Conservation (phyloP, 495 filamentous ascomycete genomes). For the Podospora pseudocomata region DNA sequence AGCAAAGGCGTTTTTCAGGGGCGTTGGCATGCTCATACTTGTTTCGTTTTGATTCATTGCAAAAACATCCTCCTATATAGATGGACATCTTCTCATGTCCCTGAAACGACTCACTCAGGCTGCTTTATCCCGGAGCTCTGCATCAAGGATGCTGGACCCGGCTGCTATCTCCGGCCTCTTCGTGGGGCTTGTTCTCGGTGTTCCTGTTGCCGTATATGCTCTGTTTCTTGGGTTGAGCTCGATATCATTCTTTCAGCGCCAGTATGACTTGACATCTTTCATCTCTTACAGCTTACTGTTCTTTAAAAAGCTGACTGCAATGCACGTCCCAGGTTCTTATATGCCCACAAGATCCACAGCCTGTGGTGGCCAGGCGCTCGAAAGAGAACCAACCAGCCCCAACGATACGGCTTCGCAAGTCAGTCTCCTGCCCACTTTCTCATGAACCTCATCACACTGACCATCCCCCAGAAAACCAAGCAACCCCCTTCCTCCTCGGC, state of each 20-base stretch:
- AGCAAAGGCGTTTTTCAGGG: not conserved
- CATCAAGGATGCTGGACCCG: not conserved
- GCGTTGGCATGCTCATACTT: not conserved
- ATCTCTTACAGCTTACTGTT: not conserved
- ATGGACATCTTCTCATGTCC: no score
- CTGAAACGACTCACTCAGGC: no score
- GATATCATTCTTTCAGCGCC: conserved; percentile 54
- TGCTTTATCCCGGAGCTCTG: not conserved
- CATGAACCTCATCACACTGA: not conserved
- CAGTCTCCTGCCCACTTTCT: conserved; percentile 25
- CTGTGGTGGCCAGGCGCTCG: conserved; percentile 44
- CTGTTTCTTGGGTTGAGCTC: conserved; percentile 46
- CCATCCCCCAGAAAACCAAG: conserved; percentile 53
- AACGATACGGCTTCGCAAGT: conserved; percentile 82
- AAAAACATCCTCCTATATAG: no score
- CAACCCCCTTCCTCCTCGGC: conserved; percentile 61
- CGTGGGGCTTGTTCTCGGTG: conserved; percentile 40
- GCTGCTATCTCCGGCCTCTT: conserved; percentile 9
- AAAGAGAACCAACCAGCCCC: conserved; percentile 66
- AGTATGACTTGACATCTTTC: conserved; percentile 44
- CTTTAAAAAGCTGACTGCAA: not conserved
- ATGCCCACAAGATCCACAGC: conserved; percentile 70
- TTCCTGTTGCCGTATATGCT: conserved; percentile 40
- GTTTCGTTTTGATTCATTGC: not conserved
- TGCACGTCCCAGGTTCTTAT: conserved; percentile 59